Conservation (phyloP, 305 asterid genomes). For the Fraxinus ornus region DNA sequence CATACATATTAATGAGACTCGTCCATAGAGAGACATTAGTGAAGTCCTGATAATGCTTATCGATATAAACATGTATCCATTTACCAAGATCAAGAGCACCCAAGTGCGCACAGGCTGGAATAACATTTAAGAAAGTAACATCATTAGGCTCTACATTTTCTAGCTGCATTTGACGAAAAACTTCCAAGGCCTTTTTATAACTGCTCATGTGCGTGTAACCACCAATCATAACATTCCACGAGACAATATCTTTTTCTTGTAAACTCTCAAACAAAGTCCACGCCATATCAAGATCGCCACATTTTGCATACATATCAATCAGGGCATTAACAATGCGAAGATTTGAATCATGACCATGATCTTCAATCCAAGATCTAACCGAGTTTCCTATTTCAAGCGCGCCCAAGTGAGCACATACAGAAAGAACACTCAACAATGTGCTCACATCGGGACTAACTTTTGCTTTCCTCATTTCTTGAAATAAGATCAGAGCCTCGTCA, state of each 20-base stretch:
- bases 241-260: constrained; percentile 46
- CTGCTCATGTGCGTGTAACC: constrained; percentile 49
- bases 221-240: constrained; percentile 90
- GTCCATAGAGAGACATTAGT: constrained; percentile 57
- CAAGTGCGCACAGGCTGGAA: constrained; percentile 63
- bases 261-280: constrained; percentile 44
- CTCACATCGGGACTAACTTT: constrained; percentile 50
- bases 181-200: constrained; percentile 52
- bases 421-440: constrained; percentile 61
- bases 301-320: constrained; percentile 75
- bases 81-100: constrained; percentile 72
- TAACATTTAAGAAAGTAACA: constrained; percentile 53
- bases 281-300: constrained; percentile 54
- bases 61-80: constrained; percentile 60
- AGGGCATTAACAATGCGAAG: constrained; percentile 52
- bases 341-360: constrained; percentile 41
- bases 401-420: constrained; percentile 59
- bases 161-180: constrained; percentile 51
- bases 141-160: constrained; percentile 51
- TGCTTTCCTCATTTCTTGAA: constrained; percentile 48
- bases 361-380: constrained; percentile 53
- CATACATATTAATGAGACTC: constrained; percentile 61
- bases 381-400: constrained; percentile 40
- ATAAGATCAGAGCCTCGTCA: constrained; percentile 53
- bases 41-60: constrained; percentile 39